Percentiles rank a stretch among this genome's conserved stretches.
phyloP scores from a whole-genome alignment of 176 grass and related monocot species.

The Eremochloa ophiuroides region DNA sequence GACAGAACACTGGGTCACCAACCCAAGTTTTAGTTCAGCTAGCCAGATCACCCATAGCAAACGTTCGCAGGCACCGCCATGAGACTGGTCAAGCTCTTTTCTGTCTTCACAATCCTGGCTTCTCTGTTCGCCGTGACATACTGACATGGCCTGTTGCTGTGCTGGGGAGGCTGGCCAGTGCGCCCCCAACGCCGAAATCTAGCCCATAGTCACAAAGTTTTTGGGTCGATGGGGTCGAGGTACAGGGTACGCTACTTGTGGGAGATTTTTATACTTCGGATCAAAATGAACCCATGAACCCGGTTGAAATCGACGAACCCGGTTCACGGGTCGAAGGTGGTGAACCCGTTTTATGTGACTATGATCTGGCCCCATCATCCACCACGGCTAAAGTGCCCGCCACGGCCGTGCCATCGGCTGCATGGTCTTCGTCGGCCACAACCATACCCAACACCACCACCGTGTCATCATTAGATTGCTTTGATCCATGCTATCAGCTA shows the following conservation, averaged over 20 bases:
- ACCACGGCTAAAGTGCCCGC: no score
- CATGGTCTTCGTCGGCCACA: not conserved
- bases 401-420: not conserved
- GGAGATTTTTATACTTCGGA: no score
- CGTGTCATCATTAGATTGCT: not conserved
- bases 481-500: not conserved
- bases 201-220: no score
- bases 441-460: not conserved
- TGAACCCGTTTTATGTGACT: no score
- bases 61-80: not conserved
- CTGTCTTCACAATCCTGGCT: not conserved
- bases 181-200: not conserved
- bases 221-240: no score
- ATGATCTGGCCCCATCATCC: not conserved
- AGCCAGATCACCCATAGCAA: not conserved
- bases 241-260: no score
- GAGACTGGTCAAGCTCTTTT: conserved; percentile 1
- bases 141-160: not conserved
- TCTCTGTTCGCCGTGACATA: not conserved
- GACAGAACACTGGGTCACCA: not conserved
- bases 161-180: not conserved
- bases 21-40: not conserved
- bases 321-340: no score
- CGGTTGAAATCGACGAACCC: no score
- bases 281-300: no score